Base-by-base conservation (phyloP, 352 stramenopile genomes). In the Globisporangium spinosum region DNA sequence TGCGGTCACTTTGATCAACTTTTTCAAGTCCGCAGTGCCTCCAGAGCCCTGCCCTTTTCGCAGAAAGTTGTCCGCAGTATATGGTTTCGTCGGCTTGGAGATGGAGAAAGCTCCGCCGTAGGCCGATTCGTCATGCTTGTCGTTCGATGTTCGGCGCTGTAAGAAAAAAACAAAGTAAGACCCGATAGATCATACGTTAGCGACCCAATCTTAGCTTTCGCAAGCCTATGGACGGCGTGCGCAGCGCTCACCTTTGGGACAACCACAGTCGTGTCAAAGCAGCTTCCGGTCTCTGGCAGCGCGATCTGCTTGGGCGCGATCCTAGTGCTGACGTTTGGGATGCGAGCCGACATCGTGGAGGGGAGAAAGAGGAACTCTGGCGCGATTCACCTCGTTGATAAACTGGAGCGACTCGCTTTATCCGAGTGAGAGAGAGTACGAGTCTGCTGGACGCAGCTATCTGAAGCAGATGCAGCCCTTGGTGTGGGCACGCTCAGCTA, bases 241-340 rank as follows among this genome's bases (percentile, higher is more conserved):
- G 7, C 9, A 29, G 17, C n/a, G 20, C 35, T 53, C 63, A 91
- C 79, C 77, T 92, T 92, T 32, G 72, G 32, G 23, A 65, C 49
- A 15, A 89, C 79, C 22, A 78, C 68, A 1, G 96, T 98, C 32
- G 90, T 94, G 77, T 98, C 96, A 67, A 98, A 98, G 72, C 95
- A 98, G 63, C 94, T 98, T 13, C 94, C 94, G 0, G 95, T 98
- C 77, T 98, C 91, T 7, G 83, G 80, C 27, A 97, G 66, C 22
- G 84, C 58, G 47, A 91, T 79, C 27, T 77, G 83, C 65, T 91
- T 91, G 17, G 87, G 83, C 69, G 93, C 87, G 63, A 94, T 90
- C 45, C 85, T 82, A 56, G 85, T 94, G 77, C 77, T 92, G 57
- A 93, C 85, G 63, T 94, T 94, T 9, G 87, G 85, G 55, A 94